Base-by-base conservation (phyloP, 2,329 filamentous ascomycete species). In the Metarhizium album region DNA sequence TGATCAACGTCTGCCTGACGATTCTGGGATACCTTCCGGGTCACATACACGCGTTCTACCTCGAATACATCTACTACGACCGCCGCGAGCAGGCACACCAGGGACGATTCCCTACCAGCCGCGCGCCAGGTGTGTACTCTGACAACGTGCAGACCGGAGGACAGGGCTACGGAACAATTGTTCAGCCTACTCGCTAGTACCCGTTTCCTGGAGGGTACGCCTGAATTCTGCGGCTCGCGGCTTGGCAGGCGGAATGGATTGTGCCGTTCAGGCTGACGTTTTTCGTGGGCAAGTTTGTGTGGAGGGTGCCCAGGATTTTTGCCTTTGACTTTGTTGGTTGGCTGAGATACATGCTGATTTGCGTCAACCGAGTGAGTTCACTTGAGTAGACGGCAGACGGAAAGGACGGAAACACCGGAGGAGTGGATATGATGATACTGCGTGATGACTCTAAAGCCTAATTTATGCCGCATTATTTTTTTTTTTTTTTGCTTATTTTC, bases 51-150 rank as follows among this genome's bases (percentile, higher is more conserved):
- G 86, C 86, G 42, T 90, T 90, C 66, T 93, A 90, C 64, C 58
- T 89, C 54, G 82, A 90, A 67, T 94, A 90, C 64, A 74, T 94
- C 55, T 95, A 90, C 71, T 91, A 84, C 66, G 80, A 87, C 60
- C 84, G 84, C 38, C 77, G 75, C 49, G 82, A 87, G 58, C 78
- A 83, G 63, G 74, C 76, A 2, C 69, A 74, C 45, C 70, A 77
- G 33, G 85, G 85, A 4, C 71, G 74, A 11, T 74, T 74, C 53
- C 70, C 75, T 20, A 70, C 73, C 3, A 61, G 68, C 8, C 75
- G 73, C 2, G 84, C 84, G 1, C 81, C 86, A 0, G 84, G 84
- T 27, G 78, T 90, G 18, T 90, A 84, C 64, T 86, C 81, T 59
- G 76, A 86, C 35, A 78, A 79, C 35, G 79, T 90, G n/a, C 83